Evolutionary conservation across 192 early-diverging fungal species (phyloP).

Genomic region (Backusella liffmaniae): DNA sequence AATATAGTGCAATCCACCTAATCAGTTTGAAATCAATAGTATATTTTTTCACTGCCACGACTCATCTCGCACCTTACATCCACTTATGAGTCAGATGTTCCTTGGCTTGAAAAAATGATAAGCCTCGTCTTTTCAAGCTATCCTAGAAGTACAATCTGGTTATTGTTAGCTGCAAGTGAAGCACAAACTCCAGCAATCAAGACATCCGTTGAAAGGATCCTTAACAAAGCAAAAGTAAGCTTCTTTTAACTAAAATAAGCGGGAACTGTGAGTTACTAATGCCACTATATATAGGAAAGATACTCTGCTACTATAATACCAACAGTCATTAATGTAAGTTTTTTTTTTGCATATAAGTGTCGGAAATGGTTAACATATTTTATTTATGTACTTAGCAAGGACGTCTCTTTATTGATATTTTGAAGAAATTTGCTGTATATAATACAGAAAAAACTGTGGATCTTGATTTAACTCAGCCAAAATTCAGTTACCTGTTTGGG

Average conservation of each 20-base stretch:
- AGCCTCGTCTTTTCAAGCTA: not conserved
- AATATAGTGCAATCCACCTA: not conserved
- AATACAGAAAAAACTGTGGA: not conserved
- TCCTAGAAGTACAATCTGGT: constrained; percentile 16
- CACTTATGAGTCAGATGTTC: not conserved
- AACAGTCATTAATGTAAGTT: not conserved
- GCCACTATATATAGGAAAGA: not conserved
- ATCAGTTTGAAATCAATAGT: not conserved
- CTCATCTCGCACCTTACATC: constrained; percentile 10
- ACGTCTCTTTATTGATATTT: not conserved
- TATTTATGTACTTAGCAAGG: not conserved
- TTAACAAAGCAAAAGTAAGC: not conserved
- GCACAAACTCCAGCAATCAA: not conserved
- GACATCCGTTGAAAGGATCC: not conserved
- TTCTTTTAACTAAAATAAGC: not conserved
- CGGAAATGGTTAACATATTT: not conserved
- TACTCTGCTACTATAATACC: not conserved
- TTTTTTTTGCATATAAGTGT: not conserved
- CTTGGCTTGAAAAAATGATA: constrained; percentile 4
- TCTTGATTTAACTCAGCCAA: not conserved
- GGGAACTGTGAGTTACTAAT: not conserved
- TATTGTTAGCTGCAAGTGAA: constrained; percentile 12
- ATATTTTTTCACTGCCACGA: constrained; percentile 5
- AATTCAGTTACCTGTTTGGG: not conserved
- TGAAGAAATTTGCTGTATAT: not conserved